phyloP scores from a whole-genome alignment of 208 protist species.

The Hexamita inflata region DNA sequence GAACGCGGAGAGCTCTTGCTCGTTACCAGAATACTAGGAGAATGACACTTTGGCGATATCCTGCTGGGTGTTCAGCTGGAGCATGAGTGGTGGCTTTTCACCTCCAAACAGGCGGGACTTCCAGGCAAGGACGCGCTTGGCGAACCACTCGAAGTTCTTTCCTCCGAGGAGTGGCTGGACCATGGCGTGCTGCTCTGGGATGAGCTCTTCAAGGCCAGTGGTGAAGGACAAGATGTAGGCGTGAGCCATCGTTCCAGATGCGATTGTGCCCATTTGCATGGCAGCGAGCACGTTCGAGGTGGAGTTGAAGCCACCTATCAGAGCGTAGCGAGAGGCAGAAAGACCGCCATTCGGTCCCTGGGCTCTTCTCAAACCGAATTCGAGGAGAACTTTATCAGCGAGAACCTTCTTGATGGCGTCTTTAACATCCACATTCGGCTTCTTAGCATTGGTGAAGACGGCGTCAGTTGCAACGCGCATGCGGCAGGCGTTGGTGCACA shows the following conservation, averaged over 20 bases:
- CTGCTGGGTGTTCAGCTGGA: no score
- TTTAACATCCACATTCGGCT: no score
- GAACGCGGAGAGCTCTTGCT: slow-evolving; percentile 12
- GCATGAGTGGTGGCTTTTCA: no score
- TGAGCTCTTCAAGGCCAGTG: neutral
- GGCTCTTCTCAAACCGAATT: slow-evolving; percentile 69
- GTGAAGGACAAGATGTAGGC: neutral
- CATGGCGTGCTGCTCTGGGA: neutral
- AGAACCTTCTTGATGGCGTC: slow-evolving; percentile 25
- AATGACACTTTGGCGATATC: no score
- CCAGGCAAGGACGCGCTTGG: neutral
- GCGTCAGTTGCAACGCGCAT: slow-evolving; percentile 26
- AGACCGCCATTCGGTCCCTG: slow-evolving; percentile 66
- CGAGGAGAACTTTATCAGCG: slow-evolving; percentile 54
- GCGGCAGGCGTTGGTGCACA: slow-evolving; percentile 62
- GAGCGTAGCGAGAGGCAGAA: slow-evolving; percentile 59
- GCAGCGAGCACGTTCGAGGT: slow-evolving; percentile 65
- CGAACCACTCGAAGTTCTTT: neutral
- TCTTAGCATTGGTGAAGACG: neutral
- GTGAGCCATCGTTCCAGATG: slow-evolving; percentile 37
- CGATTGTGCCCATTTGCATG: slow-evolving; percentile 51
- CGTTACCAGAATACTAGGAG: slow-evolving; percentile 12
- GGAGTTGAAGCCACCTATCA: slow-evolving; percentile 64
- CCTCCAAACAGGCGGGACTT: neutral
- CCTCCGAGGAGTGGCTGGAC: neutral